A percentile compares a stretch with the other conserved stretches of the same genome.
Evolutionary conservation across 495 filamentous ascomycete genomes (phyloP).

Genomic region (Tuber microsphaerosporum): DNA sequence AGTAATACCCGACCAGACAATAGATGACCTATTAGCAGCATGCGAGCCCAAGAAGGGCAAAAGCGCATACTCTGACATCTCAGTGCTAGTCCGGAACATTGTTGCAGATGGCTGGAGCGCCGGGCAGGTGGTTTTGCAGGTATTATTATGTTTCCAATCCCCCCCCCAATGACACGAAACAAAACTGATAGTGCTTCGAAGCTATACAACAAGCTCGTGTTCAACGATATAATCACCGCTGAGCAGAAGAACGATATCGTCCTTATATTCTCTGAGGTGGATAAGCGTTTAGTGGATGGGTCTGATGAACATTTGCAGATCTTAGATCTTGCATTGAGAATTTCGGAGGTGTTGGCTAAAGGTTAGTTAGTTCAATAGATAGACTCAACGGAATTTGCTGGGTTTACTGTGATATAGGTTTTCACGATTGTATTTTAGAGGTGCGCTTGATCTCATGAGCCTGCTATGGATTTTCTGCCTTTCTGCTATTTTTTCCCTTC

Average conservation of each 20-base stretch:
- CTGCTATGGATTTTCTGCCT: not conserved
- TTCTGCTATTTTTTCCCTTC: not conserved
- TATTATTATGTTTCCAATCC: slow-evolving; percentile 42
- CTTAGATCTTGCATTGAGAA: slow-evolving; percentile 71
- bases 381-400: not conserved
- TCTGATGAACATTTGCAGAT: slow-evolving; percentile 90
- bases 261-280: slow-evolving; percentile 79
- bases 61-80: slow-evolving; percentile 64
- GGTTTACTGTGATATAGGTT: not conserved
- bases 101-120: slow-evolving; percentile 98
- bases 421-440: not conserved
- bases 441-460: not conserved
- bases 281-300: slow-evolving; percentile 95
- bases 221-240: slow-evolving; percentile 74
- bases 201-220: slow-evolving; percentile 76
- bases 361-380: not conserved
- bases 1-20: slow-evolving; percentile 69
- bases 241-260: slow-evolving; percentile 86
- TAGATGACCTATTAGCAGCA: slow-evolving; percentile 63
- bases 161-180: not conserved
- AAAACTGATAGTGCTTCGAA: slow-evolving; percentile 42
- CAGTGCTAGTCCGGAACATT: slow-evolving; percentile 74
- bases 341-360: slow-evolving; percentile 63
- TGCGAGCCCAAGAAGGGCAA: slow-evolving; percentile 65
- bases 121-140: slow-evolving; percentile 74